Evolutionary conservation across 495 filamentous ascomycete genomes (phyloP), one percentile per base, ranked within the genome.

Genomic region (Glonium stellatum): DNA sequence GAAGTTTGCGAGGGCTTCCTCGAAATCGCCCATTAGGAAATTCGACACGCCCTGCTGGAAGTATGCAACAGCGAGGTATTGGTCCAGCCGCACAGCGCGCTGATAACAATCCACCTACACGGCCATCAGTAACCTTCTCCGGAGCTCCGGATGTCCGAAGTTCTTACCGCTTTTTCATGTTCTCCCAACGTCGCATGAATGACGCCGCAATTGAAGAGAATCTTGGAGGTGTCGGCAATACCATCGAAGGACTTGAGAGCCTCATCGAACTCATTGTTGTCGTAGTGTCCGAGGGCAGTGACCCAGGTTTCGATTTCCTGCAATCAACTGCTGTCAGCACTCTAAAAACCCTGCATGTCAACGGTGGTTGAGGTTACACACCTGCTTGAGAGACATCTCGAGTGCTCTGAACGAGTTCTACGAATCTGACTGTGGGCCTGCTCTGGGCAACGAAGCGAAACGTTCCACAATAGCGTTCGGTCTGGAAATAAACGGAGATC

Each of bases 251-350:
- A 79, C 65, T 81, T 81, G 58, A 97, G 72, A 5, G 95, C 82
- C 61, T 88, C 82, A 62, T 96, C 93, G 73, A 95, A 97, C 67
- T 97, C 89, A 76, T 96, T 92, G 71, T 89, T 89, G 75, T 99
- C 93, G 76, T 97, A 99, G 69, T 87, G 85, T 57, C 80, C 85
- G 25, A 97, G 83, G 67, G 93, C 93, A 71, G 85, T 80, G 60
- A 97, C 95, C 93, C 93, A 99, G 36, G 89, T 93, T 78, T 97
- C 92, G 75, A 99, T 97, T 87, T 97, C 95, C 92, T 98, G 73
- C 63, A 68, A 56, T 66, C 55, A 62, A 54, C 44, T 46, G 51
- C 10, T 44, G 39, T 51, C 19, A 51, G 48, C 48, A 51, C 48
- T 31, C 27, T 31, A 31, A 51, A 18, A 23, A 5, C 48, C 18